A percentile compares a stretch with the other conserved stretches of the same genome.
Evolutionary conservation across 768 basidiomycete genomes (phyloP).

Genomic region (Trametes meyenii): DNA sequence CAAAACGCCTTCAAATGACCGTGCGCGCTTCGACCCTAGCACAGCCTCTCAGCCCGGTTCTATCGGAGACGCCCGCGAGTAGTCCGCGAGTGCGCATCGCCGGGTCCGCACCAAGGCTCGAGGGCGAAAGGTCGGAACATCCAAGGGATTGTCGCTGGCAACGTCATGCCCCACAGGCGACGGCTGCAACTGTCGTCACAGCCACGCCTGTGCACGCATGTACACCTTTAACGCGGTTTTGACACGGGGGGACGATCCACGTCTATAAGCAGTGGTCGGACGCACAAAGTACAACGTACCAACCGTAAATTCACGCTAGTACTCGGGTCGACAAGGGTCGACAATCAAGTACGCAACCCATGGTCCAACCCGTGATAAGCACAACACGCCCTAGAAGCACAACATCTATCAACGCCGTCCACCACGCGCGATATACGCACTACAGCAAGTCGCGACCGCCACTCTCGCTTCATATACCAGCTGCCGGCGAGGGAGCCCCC

Average conservation of each 20-base stretch:
- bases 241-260: too few species aligned
- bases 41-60: neutral
- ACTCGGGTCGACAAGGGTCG: too few species aligned
- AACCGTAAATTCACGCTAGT: too few species aligned
- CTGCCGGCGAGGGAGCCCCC: slow-evolving; percentile 9
- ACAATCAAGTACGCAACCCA: too few species aligned
- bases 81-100: neutral
- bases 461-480: neutral
- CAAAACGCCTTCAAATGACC: neutral
- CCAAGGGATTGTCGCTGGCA: neutral
- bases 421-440: slow-evolving; percentile 2
- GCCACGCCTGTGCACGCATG: too few species aligned
- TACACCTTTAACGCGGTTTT: too few species aligned
- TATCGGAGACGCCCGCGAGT: neutral
- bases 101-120: neutral
- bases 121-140: slow-evolving; percentile 3
- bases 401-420: neutral
- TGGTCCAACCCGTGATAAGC: too few species aligned
- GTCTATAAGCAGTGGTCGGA: too few species aligned
- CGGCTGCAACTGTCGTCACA: neutral
- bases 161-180: neutral
- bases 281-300: too few species aligned
- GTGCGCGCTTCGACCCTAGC: neutral
- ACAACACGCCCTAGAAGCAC: too few species aligned
- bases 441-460: neutral